Base-by-base conservation (phyloP, 495 filamentous ascomycete species). In the Penicillium paradoxum region DNA sequence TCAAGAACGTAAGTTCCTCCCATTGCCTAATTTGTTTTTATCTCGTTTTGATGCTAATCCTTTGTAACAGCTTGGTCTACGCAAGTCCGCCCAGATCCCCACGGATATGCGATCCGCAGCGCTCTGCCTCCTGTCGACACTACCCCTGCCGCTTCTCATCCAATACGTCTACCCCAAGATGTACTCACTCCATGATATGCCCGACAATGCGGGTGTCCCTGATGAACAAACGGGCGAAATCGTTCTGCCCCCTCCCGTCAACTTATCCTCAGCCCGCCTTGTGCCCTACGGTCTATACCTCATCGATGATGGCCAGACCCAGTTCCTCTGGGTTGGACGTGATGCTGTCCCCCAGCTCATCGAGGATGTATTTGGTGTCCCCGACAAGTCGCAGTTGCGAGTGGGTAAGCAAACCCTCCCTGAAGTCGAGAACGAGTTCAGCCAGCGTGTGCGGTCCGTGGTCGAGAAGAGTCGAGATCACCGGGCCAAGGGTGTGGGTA, bases 141-240 rank as follows among this genome's bases (percentile, higher is more conserved):
- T 97, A 22, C 93, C 93, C 5, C 76, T 96, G 24, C 89, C 91
- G 11, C 82, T 98, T 18, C 72, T 98, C 58, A 92, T 97, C 59
- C 93, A 96, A 74, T 97, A 96, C 74, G 95, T 98, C 59, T 95
- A 97, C 73, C 91, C 92, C 15, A 83, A 83, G 56, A 79, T 97
- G 62, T 96, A 95, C 74, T 95, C 90, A 4, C 80, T 97, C 36
- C 92, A 97, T 60, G 92, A 97, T 70, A 97, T 98, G 93, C 91
- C 93, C n/a, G 90, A 96, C 70, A 83, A 83, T 54, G 90, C 91
- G 5, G 93, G 93, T 45, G 69, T 91, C 27, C 88, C 91, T 1
- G 88, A 97, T 63, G 79, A 85, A 24, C 77, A 86, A 55, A 96
- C 87, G 0, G 89, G 90, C 53, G 89, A 93, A 61, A 97, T 92